Base-by-base conservation (phyloP, 306 rosid genomes). In the Cicer yamashitae region DNA sequence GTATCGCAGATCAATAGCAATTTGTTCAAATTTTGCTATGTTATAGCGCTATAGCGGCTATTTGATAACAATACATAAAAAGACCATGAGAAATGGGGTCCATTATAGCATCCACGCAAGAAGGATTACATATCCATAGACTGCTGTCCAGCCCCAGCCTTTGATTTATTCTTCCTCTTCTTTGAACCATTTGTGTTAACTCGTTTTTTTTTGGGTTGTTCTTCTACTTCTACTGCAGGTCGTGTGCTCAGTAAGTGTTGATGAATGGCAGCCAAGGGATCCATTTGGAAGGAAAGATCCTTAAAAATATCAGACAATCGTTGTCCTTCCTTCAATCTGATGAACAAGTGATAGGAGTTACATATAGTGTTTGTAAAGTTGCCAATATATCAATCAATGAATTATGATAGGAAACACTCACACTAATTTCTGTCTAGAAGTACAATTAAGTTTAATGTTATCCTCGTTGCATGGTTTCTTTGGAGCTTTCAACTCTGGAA, bases 261-360 rank as follows among this genome's bases (percentile, higher is more conserved):
- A 63, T 78, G 67, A 67, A 90, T 84, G 76, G 91, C 89, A 57
- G 80, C 82, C n/a, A 86, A 11, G 25, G 96, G 93, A 83, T 92
- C 86, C 5, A 54, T 73, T 83, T 76, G 87, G 88, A 88, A 89
- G 9, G 67, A 57, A 10, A 87, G 88, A 81, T 90, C 76, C 53
- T 71, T 81, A 51, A 92, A 91, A 85, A 90, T 86, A 4, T 74
- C 71, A 47, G 57, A 80, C 82, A 92, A 40, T 41, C 83, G 87
- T 73, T 67, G 70, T 74, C 75, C 86, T 86, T 94, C 99, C 77
- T 84, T 84, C 88, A 86, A 76, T 81, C 99, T 92, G 88, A 84
- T 25, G 71, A 56, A 79, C 63, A 73, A 11, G n/a, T 17, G 76
- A 10, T 44, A 65, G 66, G 9, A 38, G 63, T 83, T 62, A 71